Conservation (phyloP, 768 basidiomycete genomes). For the Phylloporus sp. region DNA sequence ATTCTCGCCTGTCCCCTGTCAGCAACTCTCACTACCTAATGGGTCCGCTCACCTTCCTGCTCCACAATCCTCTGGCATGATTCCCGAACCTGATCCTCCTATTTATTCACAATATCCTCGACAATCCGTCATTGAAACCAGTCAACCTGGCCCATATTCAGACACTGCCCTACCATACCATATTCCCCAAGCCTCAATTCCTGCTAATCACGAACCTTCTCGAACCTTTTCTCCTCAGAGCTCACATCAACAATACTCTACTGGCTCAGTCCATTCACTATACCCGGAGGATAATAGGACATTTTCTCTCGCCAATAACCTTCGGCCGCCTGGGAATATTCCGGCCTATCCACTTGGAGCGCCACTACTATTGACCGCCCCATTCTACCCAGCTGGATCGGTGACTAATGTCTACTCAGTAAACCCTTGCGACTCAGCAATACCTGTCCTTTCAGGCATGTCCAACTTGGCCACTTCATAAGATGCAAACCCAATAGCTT, state of each 20-base stretch:
- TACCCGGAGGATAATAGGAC: slow-evolving; percentile 10
- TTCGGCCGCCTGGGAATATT: slow-evolving; percentile 7
- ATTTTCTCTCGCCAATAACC: slow-evolving; percentile 9
- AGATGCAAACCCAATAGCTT: slow-evolving; percentile 7
- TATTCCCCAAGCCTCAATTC: slow-evolving; percentile 8
- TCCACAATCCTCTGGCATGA: slow-evolving; percentile 8
- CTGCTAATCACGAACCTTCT: slow-evolving; percentile 7
- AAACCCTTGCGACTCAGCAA: slow-evolving; percentile 6
- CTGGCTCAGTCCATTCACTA: slow-evolving; percentile 16
- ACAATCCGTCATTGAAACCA: slow-evolving; percentile 5
- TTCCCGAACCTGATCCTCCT: slow-evolving; percentile 7
- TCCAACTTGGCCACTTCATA: slow-evolving; percentile 10
- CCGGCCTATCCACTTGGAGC: slow-evolving; percentile 12
- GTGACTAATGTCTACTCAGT: slow-evolving; percentile 3
- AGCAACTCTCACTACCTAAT: slow-evolving; percentile 9
- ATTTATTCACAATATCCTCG: slow-evolving; percentile 16
- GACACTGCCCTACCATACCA: slow-evolving; percentile 9
- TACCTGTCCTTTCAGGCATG: slow-evolving; percentile 12
- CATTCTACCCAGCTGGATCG: slow-evolving; percentile 28
- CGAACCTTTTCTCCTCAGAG: slow-evolving; percentile 7
- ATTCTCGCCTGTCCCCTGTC: slow-evolving; percentile 14
- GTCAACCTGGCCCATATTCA: slow-evolving; percentile 16
- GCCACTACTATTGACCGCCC: slow-evolving; percentile 26
- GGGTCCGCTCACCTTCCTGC: slow-evolving; percentile 8
- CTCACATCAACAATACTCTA: slow-evolving; percentile 18